A percentile compares a stretch with the other conserved stretches of the same genome.
phyloP scores from a whole-genome alignment of 176 grass and related monocot genomes.

The Carex myosuroides region DNA sequence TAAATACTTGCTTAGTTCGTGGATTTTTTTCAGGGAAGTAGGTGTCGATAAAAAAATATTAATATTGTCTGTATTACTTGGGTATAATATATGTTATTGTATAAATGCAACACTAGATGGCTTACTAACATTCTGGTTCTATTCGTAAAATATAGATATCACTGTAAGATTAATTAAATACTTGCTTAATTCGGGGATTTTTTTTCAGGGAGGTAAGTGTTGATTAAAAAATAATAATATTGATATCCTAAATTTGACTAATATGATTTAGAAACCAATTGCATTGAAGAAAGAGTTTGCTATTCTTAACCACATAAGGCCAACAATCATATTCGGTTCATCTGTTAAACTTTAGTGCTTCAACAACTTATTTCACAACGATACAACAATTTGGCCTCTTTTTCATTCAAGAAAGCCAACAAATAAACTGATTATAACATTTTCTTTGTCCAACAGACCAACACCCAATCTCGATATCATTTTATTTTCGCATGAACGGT shows the following conservation, averaged over 20 bases:
- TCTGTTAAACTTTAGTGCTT: not conserved
- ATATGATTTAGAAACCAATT: not conserved
- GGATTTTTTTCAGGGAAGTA: not conserved
- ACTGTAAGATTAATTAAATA: too few species aligned
- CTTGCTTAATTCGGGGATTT: not conserved
- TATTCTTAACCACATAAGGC: not conserved
- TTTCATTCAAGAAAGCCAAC: not conserved
- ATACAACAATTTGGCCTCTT: not conserved
- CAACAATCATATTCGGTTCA: not conserved
- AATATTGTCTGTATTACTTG: too few species aligned
- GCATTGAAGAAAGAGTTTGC: not conserved
- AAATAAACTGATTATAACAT: not conserved
- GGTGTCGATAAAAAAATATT: not conserved
- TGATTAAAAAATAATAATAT: not conserved
- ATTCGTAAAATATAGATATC: too few species aligned
- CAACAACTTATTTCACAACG: not conserved
- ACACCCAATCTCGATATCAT: conserved; percentile 2
- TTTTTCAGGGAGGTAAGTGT: not conserved
- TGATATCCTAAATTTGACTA: not conserved
- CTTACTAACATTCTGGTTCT: too few species aligned
- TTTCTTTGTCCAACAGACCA: not conserved
- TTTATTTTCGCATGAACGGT: not conserved
- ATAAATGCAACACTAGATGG: too few species aligned
- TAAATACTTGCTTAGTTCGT: not conserved
- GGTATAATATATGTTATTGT: too few species aligned